Evolutionary conservation across 129 eudicot genomes (phyloP).

Genomic region (Saussurea involucrata): DNA sequence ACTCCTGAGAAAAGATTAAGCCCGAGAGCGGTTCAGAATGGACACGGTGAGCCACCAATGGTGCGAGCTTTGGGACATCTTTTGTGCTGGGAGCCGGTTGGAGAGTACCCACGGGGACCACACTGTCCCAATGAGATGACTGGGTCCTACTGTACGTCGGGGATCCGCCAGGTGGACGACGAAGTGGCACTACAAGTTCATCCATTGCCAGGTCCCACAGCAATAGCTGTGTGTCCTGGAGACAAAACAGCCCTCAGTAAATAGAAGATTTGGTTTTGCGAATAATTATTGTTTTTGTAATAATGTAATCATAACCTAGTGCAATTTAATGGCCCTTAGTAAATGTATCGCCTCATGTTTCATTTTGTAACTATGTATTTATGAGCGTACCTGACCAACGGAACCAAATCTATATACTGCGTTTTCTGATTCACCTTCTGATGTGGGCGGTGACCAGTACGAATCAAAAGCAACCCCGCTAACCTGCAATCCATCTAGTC

Average conservation of each 20-base stretch:
- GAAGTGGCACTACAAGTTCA: slow-evolving; percentile 75
- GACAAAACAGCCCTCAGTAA: too few species aligned
- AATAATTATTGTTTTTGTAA: not conserved
- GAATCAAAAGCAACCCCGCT: slow-evolving; percentile 94
- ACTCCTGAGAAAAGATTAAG: slow-evolving; percentile 57
- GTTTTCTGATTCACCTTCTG: slow-evolving; percentile 65
- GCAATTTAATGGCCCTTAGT: not conserved
- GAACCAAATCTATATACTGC: slow-evolving; percentile 84
- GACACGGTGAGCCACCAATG: slow-evolving; percentile 75
- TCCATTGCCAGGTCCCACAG: slow-evolving; percentile 93
- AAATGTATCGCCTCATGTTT: not conserved
- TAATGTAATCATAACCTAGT: not conserved
- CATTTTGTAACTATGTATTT: not conserved
- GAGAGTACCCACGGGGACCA: slow-evolving; percentile 54
- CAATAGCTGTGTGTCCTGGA: slow-evolving; percentile 72
- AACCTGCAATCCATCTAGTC: slow-evolving; percentile 48
- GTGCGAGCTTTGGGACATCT: slow-evolving; percentile 83
- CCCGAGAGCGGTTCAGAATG: slow-evolving; percentile 83
- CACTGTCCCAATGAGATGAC: slow-evolving; percentile 71
- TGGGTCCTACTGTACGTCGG: slow-evolving; percentile 76
- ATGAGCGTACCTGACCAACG: slow-evolving; percentile 69
- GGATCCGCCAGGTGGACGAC: slow-evolving; percentile 81
- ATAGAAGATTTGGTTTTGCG: not conserved
- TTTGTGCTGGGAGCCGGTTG: slow-evolving; percentile 86
- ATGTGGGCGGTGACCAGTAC: slow-evolving; percentile 72